phyloP scores from a whole-genome alignment of 345 rosid genomes.

The Syzygium oleosum region DNA sequence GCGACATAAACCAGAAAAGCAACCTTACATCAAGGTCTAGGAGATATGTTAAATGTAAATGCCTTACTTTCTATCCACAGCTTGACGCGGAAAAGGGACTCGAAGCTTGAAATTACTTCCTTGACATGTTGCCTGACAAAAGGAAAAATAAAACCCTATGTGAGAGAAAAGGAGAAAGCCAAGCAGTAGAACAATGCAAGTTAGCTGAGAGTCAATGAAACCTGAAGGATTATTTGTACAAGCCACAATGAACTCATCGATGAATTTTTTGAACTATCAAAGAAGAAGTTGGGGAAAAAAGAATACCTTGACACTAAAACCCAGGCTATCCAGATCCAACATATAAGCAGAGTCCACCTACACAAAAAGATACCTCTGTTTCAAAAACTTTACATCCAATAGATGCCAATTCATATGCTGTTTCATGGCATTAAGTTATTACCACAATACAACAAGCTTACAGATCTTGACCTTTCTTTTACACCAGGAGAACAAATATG shows the following conservation, averaged over 20 bases:
- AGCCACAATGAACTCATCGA: background rate
- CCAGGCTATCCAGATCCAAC: constrained; percentile 87
- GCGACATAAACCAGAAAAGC: background rate
- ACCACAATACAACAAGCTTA: background rate
- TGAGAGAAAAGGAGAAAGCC: background rate
- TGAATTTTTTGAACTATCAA: background rate
- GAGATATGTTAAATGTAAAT: background rate
- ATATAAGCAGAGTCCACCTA: constrained; percentile 89
- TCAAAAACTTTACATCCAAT: background rate
- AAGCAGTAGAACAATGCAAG: background rate
- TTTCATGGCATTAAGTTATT: background rate
- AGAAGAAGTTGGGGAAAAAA: background rate
- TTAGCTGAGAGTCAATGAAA: background rate
- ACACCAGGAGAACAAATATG: background rate
- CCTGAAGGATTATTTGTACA: background rate
- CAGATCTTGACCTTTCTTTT: background rate
- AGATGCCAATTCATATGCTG: background rate
- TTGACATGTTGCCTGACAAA: background rate
- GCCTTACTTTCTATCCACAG: background rate
- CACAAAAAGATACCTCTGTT: constrained; percentile 9
- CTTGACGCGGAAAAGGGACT: background rate
- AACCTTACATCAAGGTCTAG: background rate
- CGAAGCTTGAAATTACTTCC: background rate
- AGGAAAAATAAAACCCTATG: background rate
- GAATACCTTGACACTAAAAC: constrained; percentile 84